Conservation (phyloP, 805 yeast species). For the Starmerella powellii region DNA sequence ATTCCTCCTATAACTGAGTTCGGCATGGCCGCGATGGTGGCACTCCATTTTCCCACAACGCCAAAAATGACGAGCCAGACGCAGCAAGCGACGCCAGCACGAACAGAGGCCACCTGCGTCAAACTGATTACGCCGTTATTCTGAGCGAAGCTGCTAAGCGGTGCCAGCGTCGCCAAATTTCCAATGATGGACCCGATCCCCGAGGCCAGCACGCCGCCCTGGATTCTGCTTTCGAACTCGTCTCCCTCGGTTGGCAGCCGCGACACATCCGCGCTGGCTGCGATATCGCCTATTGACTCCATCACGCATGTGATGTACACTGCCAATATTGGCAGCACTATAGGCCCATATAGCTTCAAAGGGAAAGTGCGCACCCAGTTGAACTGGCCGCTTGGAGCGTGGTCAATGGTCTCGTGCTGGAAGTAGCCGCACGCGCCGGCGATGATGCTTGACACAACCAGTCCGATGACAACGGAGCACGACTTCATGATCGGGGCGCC, state of each 20-base stretch:
- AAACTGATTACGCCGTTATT: slow-evolving; percentile 89
- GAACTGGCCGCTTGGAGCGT: slow-evolving; percentile 74
- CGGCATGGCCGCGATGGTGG: slow-evolving; percentile 78
- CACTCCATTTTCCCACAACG: slow-evolving; percentile 72
- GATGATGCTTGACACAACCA: slow-evolving; percentile 78
- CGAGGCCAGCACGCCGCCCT: slow-evolving; percentile 87
- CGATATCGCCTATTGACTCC: slow-evolving; percentile 92
- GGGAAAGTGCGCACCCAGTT: slow-evolving; percentile 81
- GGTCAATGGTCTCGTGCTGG: slow-evolving; percentile 41
- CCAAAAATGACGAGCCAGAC: slow-evolving; percentile 80
- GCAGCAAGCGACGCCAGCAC: slow-evolving; percentile 69
- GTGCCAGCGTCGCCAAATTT: slow-evolving; percentile 73
- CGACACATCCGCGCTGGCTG: slow-evolving; percentile 88
- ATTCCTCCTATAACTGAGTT: slow-evolving; percentile 75
- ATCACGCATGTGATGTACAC: slow-evolving; percentile 71
- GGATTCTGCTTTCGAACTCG: slow-evolving; percentile 69
- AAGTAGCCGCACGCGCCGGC: slow-evolving; percentile 87
- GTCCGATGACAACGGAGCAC: slow-evolving; percentile 80
- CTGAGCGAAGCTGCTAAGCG: slow-evolving; percentile 86
- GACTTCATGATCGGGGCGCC: slow-evolving; percentile 93
- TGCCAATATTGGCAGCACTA: slow-evolving; percentile 74
- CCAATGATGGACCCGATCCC: slow-evolving; percentile 70
- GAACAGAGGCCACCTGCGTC: slow-evolving; percentile 81
- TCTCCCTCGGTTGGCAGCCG: slow-evolving; percentile 74
- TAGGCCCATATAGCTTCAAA: slow-evolving; percentile 67